Percentiles rank a stretch among this genome's conserved stretches.
Evolutionary conservation across 1,284 basidiomycete species (phyloP).

Genomic region (Boletus holoroseus): DNA sequence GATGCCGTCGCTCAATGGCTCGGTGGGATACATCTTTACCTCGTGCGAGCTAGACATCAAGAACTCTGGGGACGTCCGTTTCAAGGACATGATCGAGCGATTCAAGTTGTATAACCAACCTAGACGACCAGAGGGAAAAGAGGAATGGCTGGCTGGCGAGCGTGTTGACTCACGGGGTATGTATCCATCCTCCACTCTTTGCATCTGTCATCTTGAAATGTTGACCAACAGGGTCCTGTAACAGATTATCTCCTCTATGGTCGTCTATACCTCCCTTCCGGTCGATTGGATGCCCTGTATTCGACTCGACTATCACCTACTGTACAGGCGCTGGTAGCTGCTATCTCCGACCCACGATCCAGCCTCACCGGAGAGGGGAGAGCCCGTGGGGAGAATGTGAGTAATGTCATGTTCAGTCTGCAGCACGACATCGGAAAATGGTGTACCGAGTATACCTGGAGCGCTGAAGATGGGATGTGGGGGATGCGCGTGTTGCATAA

Average conservation of each 20-base stretch:
- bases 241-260: slow-evolving; percentile 90
- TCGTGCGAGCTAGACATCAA: slow-evolving; percentile 75
- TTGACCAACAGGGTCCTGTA: slow-evolving; percentile 17
- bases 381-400: slow-evolving; percentile 43
- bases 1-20: slow-evolving; percentile 87
- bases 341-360: slow-evolving; percentile 68
- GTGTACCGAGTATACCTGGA: slow-evolving; percentile 94
- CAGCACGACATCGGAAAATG: slow-evolving; percentile 92
- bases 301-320: slow-evolving; percentile 76
- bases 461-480: slow-evolving; percentile 90
- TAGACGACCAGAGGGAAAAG: slow-evolving; percentile 63
- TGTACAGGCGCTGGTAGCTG: slow-evolving; percentile 62
- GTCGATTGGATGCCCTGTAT: slow-evolving; percentile 85
- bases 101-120: slow-evolving; percentile 81
- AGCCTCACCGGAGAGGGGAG: slow-evolving; percentile 41
- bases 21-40: slow-evolving; percentile 89
- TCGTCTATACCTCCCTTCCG: slow-evolving; percentile 83
- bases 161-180: slow-evolving; percentile 73
- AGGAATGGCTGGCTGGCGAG: slow-evolving; percentile 76
- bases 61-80: slow-evolving; percentile 66
- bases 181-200: slow-evolving; percentile 24
- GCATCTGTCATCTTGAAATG: slow-evolving; percentile 14
- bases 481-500: slow-evolving; percentile 89
- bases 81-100: slow-evolving; percentile 84
- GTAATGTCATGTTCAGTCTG: slow-evolving; percentile 82